Conservation (phyloP, 1,284 basidiomycete genomes). For the Pterula multifida region DNA sequence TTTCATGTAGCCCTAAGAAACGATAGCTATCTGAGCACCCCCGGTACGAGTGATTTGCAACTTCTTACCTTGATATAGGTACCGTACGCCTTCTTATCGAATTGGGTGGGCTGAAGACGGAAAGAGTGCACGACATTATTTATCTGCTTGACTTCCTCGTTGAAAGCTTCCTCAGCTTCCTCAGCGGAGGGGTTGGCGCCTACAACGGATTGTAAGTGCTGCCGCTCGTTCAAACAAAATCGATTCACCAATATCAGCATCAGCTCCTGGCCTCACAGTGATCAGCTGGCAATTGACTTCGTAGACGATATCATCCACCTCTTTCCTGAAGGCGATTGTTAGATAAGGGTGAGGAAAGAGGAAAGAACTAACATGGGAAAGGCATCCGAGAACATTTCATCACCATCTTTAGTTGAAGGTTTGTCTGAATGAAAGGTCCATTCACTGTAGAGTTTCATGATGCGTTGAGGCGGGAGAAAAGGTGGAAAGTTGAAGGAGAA, state of each 20-base stretch:
- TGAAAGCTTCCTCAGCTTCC: conserved; percentile 76
- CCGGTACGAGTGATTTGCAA: conserved; percentile 8
- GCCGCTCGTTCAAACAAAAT: conserved; percentile 1
- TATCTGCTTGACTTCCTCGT: conserved; percentile 65
- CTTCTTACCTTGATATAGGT: conserved; percentile 71
- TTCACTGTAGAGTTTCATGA: conserved; percentile 74
- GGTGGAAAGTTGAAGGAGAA: conserved; percentile 16
- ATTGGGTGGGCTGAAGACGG: conserved; percentile 74
- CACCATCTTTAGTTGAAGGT: too few relatives aligned
- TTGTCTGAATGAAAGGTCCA: too few relatives aligned
- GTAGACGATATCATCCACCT: conserved; percentile 74
- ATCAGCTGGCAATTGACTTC: conserved; percentile 84
- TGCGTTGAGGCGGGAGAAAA: conserved; percentile 13
- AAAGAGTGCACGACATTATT: conserved; percentile 94
- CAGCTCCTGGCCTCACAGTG: conserved; percentile 64
- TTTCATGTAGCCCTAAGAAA: conserved; percentile 35
- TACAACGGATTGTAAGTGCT: conserved; percentile 16
- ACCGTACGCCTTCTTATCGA: conserved; percentile 91
- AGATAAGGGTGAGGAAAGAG: conserved; percentile 5
- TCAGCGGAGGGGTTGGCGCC: conserved; percentile 90
- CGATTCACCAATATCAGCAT: conserved; percentile 77
- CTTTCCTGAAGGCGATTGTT: conserved; percentile 43
- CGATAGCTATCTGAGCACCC: too few relatives aligned
- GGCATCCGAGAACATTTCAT: conserved; percentile 96
- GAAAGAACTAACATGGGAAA: conserved; percentile 58